Percentiles rank a stretch among this genome's conserved stretches.
Conservation (phyloP, 371 early-diverging fungal genomes). For the Syncephalis plumigaleata region DNA sequence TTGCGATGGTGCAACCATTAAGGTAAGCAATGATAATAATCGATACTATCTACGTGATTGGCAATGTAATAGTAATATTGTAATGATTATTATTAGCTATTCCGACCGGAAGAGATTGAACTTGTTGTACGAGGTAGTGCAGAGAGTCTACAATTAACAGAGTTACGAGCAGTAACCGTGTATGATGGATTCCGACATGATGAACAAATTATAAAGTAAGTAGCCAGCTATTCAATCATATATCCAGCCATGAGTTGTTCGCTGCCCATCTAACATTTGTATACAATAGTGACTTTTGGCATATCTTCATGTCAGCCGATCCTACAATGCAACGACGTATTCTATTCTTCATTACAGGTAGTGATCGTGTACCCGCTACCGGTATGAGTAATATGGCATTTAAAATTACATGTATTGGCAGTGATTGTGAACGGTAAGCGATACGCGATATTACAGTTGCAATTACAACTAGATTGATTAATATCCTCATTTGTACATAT, state of each 20-base stretch:
- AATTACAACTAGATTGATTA: constrained; percentile 2
- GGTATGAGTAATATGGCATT: constrained; percentile 62
- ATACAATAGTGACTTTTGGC: constrained; percentile 63
- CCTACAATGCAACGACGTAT: constrained; percentile 56
- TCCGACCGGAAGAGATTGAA: constrained; percentile 93
- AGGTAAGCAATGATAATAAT: constrained; percentile 12
- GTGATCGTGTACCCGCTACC: constrained; percentile 88
- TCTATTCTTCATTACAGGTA: constrained; percentile 91
- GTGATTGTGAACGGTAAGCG: constrained; percentile 23
- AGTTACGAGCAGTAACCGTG: constrained; percentile 57
- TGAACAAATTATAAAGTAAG: constrained; percentile 34
- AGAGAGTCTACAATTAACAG: constrained; percentile 61
- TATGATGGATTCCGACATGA: constrained; percentile 54
- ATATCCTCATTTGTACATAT: constrained; percentile 20
- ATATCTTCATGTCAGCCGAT: constrained; percentile 51
- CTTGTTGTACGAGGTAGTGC: constrained; percentile 85
- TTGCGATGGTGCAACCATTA: constrained; percentile 78
- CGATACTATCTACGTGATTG: background rate
- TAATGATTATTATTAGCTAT: constrained; percentile 24
- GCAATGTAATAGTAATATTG: too few species aligned
- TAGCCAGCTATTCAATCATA: too few species aligned
- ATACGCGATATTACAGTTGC: constrained; percentile 14
- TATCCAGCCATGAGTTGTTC: too few species aligned
- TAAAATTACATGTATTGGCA: constrained; percentile 63
- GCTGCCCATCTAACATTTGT: too few species aligned